These are phyloP conservation scores for Ilyonectria destructans DNA, from an alignment of 2,329 filamentous ascomycete genomes.

Conservation along the genomic window DNA sequence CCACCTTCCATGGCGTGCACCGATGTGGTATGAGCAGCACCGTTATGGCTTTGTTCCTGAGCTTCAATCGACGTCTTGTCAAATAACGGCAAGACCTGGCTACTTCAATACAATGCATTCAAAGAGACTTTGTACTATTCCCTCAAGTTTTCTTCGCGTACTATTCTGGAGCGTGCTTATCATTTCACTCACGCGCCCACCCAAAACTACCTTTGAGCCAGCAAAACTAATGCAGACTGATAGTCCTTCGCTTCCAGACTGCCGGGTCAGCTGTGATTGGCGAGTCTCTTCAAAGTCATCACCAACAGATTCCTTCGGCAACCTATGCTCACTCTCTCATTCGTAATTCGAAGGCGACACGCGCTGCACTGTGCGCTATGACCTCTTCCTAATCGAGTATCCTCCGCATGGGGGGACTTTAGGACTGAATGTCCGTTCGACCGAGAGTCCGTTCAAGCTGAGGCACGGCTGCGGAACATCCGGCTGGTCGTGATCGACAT, in stretches of 20 bases:
- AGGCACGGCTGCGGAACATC: too few relatives aligned
- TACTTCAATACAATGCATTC: neutral
- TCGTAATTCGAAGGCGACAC: too few relatives aligned
- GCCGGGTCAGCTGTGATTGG: neutral
- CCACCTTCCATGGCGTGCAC: neutral
- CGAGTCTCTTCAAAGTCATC: neutral
- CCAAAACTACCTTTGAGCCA: too few relatives aligned
- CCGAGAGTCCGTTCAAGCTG: too few relatives aligned
- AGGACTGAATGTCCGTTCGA: too few relatives aligned
- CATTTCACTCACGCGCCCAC: too few relatives aligned
- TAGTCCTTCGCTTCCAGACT: neutral
- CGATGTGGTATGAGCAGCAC: neutral
- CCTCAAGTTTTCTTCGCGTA: neutral
- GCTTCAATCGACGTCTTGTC: neutral
- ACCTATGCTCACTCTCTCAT: too few relatives aligned
- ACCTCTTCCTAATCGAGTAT: too few relatives aligned
- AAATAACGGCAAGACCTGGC: neutral
- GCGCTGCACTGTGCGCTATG: too few relatives aligned
- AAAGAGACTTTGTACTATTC: neutral
- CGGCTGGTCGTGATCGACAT: too few relatives aligned
- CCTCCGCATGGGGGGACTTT: too few relatives aligned
- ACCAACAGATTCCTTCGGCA: neutral
- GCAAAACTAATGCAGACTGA: neutral
- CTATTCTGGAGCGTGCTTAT: neutral
- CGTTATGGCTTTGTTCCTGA: neutral